Evolutionary conservation across 306 rosid species (phyloP).

Genomic region (Medicago lupulina): DNA sequence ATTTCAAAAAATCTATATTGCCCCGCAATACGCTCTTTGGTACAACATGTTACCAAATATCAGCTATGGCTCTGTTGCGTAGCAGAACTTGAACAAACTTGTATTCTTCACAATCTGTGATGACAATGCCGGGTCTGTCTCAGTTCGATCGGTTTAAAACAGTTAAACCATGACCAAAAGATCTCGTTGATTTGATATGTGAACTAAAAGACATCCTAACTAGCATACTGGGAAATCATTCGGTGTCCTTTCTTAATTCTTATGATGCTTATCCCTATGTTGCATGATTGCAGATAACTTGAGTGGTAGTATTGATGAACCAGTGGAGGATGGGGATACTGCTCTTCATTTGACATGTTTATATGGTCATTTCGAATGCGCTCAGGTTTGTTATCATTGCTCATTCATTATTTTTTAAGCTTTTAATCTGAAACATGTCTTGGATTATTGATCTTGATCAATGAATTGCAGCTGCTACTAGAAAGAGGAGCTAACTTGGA

Average conservation of each 20-base stretch:
- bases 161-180: background rate
- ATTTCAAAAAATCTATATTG: too few relatives aligned
- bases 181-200: background rate
- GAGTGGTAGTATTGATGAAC: constrained; percentile 80
- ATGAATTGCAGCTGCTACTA: constrained; percentile 67
- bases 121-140: background rate
- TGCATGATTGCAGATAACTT: constrained; percentile 61
- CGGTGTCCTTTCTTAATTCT: background rate
- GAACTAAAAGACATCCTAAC: background rate
- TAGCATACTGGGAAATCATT: background rate
- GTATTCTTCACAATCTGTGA: too few relatives aligned
- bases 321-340: constrained; percentile 94
- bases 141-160: background rate
- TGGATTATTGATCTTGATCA: constrained; percentile 31
- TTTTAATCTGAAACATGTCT: background rate
- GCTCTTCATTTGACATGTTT: constrained; percentile 90
- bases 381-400: constrained; percentile 53
- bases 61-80: too few relatives aligned
- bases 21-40: too few relatives aligned
- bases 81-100: too few relatives aligned
- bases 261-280: constrained; percentile 30
- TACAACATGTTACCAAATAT: too few relatives aligned
- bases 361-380: constrained; percentile 80
- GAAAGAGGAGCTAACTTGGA: constrained; percentile 86
- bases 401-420: background rate